Percentiles rank a stretch among this genome's conserved stretches.
Conservation (phyloP, 1,284 basidiomycete species). For the Athelia sp. region DNA sequence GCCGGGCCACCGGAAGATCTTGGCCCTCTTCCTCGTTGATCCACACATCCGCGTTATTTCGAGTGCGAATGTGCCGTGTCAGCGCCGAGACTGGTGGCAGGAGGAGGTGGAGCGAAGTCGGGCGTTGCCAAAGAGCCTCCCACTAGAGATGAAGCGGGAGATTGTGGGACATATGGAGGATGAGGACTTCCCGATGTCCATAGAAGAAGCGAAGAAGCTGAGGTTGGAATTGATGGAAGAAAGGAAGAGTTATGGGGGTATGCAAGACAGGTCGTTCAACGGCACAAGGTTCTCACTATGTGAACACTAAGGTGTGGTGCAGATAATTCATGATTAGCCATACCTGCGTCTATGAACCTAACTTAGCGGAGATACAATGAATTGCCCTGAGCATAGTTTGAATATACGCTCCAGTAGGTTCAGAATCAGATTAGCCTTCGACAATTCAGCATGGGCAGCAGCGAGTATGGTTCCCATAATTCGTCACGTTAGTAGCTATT, state of each 20-base stretch:
- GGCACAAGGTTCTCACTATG: not conserved
- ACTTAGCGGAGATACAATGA: too few species aligned
- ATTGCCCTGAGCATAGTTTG: too few species aligned
- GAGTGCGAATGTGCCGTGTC: constrained; percentile 37
- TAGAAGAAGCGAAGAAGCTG: constrained; percentile 23
- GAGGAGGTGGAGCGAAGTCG: constrained; percentile 8
- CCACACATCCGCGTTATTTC: constrained; percentile 37
- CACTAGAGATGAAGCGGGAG: constrained; percentile 16
- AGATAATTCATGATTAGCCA: too few species aligned
- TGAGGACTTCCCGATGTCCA: constrained; percentile 16
- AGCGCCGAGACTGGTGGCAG: constrained; percentile 33
- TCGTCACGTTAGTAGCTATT: too few species aligned
- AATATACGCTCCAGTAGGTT: too few species aligned
- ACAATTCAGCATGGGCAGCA: too few species aligned
- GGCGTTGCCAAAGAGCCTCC: constrained; percentile 5
- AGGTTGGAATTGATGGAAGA: constrained; percentile 26
- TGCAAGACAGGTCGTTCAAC: not conserved
- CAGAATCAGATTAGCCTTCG: too few species aligned
- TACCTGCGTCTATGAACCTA: too few species aligned
- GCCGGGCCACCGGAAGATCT: constrained; percentile 43
- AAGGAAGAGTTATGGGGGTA: constrained; percentile 9
- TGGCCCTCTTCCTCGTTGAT: constrained; percentile 47
- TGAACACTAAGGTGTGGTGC: too few species aligned
- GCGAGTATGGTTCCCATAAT: too few species aligned
- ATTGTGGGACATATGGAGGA: constrained; percentile 17